Evolutionary conservation across 345 rosid genomes (phyloP).

Genomic region (Eucalyptus marginata): DNA sequence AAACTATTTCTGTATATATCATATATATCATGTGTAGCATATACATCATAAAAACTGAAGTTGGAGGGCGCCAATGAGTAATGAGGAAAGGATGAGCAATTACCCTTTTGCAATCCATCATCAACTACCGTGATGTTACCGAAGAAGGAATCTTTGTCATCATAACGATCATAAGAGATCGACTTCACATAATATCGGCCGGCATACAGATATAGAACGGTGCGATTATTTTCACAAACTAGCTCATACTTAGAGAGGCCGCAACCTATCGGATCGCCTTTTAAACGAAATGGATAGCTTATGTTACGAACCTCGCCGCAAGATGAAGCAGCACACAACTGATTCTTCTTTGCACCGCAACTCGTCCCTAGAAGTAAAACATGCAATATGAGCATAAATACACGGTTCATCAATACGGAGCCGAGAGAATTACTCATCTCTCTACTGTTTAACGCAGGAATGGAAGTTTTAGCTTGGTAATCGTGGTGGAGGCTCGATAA

Average conservation of each 20-base stretch:
- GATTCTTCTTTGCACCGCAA: no score
- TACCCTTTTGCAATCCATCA: no score
- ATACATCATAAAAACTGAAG: not conserved
- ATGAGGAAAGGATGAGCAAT: no score
- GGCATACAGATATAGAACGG: accelerated
- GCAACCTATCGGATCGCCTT: no score
- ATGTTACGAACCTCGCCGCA: no score
- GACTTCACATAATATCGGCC: no score
- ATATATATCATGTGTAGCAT: accelerated
- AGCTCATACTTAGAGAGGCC: no score
- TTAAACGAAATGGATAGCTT: no score
- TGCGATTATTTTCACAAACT: no score
- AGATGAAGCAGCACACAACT: no score
- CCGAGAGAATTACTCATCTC: not conserved
- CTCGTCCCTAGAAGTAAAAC: not conserved
- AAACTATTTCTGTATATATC: accelerated
- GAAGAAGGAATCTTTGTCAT: accelerated
- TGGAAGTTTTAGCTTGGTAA: not conserved
- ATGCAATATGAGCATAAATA: not conserved
- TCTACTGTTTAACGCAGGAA: not conserved
- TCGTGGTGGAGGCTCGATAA: not conserved
- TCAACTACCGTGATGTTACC: no score
- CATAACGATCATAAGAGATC: accelerated
- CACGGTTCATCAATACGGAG: not conserved
- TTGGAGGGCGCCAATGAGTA: not conserved